Conservation (phyloP, 2,329 filamentous ascomycete genomes). For the Canariomyces notabilis region DNA sequence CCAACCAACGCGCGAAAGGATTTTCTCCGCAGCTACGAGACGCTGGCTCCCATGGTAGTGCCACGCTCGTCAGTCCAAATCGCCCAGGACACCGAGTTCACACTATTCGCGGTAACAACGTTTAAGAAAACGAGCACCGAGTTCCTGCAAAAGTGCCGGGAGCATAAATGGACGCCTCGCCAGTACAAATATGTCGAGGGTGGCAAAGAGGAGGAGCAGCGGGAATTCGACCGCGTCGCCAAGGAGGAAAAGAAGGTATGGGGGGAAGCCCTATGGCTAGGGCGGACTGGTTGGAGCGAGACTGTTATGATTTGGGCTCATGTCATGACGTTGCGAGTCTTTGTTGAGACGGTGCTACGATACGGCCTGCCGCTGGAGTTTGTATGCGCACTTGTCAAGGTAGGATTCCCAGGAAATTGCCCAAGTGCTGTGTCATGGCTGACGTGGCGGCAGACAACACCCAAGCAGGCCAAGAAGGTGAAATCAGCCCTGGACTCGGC, state of each 20-base stretch:
- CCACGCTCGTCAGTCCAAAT: conserved; percentile 79
- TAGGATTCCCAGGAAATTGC: conserved; percentile 39
- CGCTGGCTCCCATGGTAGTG: conserved; percentile 83
- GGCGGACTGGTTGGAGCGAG: conserved; percentile 91
- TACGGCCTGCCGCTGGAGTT: conserved; percentile 92
- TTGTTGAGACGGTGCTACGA: conserved; percentile 95
- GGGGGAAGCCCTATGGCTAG: conserved; percentile 83
- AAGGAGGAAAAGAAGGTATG: conserved; percentile 88
- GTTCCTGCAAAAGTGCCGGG: conserved; percentile 86
- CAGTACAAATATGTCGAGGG: conserved; percentile 93
- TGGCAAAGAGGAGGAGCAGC: conserved; percentile 81
- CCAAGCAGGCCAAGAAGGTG: conserved; percentile 76
- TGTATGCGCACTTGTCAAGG: conserved; percentile 78
- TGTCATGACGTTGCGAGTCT: conserved; percentile 82
- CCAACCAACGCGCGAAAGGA: conserved; percentile 77
- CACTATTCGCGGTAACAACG: conserved; percentile 78
- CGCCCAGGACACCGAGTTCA: conserved; percentile 83
- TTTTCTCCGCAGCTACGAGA: conserved; percentile 85
- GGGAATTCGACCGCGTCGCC: conserved; percentile 74
- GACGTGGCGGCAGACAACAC: conserved; percentile 57
- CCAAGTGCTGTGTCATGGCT: conserved; percentile 2
- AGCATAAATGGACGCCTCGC: conserved; percentile 89
- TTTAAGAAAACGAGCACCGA: conserved; percentile 90
- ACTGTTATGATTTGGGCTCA: conserved; percentile 95
- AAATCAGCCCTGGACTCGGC: conserved; percentile 73